Evolutionary conservation across 768 basidiomycete species (phyloP), one percentile per base, ranked within the genome.

Genomic region (Amanita inopinata): DNA sequence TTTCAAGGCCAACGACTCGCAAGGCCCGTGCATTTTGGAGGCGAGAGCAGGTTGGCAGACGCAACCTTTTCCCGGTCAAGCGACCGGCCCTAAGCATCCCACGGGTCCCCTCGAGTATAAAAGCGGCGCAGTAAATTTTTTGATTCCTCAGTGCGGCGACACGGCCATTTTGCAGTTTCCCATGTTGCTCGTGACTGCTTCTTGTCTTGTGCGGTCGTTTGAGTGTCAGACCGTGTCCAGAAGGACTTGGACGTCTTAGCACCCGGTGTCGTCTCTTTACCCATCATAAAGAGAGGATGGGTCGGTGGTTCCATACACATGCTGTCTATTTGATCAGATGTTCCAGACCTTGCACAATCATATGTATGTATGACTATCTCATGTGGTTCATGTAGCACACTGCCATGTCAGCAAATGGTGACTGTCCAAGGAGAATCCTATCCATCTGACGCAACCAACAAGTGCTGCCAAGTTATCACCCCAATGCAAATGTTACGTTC

Each of bases 211-310:
- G 80, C 76, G 71, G 80, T 69, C 60, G 83, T 87, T 86, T 59
- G 85, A 88, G 85, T 85, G 85, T 88, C 85, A 85, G 69, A 80
- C 70, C 72, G 82, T 82, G 85, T 68, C 67, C 66, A 71, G 83
- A 87, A 51, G 46, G 64, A 83, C 50, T 47, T 61, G 83, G 78
- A 80, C 81, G 71, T 87, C 85, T 86, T 52, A 88, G 83, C 39
- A 86, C 85, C 83, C 82, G 63, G 53, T 69, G 56, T 79, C 74
- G 62, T 70, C 63, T 71, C 69, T 61, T 56, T 51, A 51, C 38
- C 38, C 46, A 49, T 45, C 42, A 54, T 53, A 69, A 63, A 65
- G 70, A 65, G 67, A 61, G 55, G 80, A 78, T 68, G 85, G 84
- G 85, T 83, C 80, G 84, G 85, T 80, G 69, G 83, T 78, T 71